phyloP scores from a whole-genome alignment of 2,329 filamentous ascomycete genomes.

The Epichloe elymi region DNA sequence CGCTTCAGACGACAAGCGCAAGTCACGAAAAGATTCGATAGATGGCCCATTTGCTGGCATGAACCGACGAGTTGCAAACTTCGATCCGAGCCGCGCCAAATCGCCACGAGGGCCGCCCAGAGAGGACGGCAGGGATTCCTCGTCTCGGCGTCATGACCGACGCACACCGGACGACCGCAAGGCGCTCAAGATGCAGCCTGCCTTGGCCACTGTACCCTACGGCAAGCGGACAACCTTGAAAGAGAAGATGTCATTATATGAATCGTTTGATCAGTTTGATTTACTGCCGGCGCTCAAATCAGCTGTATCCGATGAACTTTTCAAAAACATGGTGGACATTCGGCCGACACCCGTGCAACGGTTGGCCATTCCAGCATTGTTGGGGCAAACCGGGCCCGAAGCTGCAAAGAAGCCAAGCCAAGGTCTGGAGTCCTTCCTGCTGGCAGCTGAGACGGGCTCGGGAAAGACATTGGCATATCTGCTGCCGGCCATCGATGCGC shows the following conservation, averaged over 20 bases:
- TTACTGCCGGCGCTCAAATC: constrained; percentile 59
- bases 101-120: constrained; percentile 7
- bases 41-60: constrained; percentile 42
- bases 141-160: constrained; percentile 22
- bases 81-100: constrained; percentile 15
- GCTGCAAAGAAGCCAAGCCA: constrained; percentile 21
- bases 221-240: constrained; percentile 42
- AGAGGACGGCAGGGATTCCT: constrained; percentile 12
- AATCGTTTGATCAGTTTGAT: constrained; percentile 69
- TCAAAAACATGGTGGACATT: constrained; percentile 62
- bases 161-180: constrained; percentile 36
- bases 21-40: constrained; percentile 22
- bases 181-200: constrained; percentile 86
- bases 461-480: constrained; percentile 94
- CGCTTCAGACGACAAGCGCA: constrained; percentile 20
- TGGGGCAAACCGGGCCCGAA: constrained; percentile 37
- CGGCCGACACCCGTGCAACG: constrained; percentile 81
- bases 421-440: constrained; percentile 46
- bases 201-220: constrained; percentile 66
- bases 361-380: constrained; percentile 71
- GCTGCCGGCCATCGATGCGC: constrained; percentile 67
- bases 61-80: constrained; percentile 38
- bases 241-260: constrained; percentile 48
- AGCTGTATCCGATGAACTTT: constrained; percentile 58
- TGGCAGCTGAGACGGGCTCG: constrained; percentile 93